phyloP scores from a whole-genome alignment of 441 rosid genomes.

The Euphorbia celastroides region DNA sequence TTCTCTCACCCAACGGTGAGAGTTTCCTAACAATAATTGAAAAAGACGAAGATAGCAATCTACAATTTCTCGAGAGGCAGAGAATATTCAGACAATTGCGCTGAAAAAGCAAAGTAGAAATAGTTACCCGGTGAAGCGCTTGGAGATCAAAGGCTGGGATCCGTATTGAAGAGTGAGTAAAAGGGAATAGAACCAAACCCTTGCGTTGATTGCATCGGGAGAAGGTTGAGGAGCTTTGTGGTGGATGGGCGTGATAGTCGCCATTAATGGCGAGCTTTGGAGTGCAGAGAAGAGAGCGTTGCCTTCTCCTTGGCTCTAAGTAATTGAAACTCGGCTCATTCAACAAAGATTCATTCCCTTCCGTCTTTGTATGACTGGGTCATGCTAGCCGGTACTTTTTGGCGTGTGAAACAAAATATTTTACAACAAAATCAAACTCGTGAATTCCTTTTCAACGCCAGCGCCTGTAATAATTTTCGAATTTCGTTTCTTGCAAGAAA shows the following conservation, averaged over 20 bases:
- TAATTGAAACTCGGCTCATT: not conserved
- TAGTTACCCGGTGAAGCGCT: conserved; percentile 68
- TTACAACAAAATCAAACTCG: no score
- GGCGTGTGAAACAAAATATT: no score
- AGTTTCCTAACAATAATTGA: not conserved
- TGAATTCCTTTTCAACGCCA: no score
- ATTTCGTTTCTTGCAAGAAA: no score
- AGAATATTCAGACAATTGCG: not conserved
- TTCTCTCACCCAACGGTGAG: not conserved
- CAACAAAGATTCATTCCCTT: not conserved
- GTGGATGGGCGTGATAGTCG: conserved; percentile 22
- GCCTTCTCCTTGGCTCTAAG: not conserved
- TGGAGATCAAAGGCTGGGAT: conserved; percentile 93
- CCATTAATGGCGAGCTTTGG: conserved; percentile 27
- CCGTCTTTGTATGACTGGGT: not conserved
- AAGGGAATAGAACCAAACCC: conserved; percentile 61
- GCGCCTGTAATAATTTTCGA: no score
- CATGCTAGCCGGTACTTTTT: conserved; percentile 12
- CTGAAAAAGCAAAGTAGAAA: not conserved
- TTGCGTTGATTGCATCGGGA: conserved; percentile 27
- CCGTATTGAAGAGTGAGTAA: conserved; percentile 88
- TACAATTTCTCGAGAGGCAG: not conserved
- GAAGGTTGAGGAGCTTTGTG: conserved; percentile 17
- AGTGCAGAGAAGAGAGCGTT: not conserved
- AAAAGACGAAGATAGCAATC: not conserved